Evolutionary conservation across 331 rosid genomes (phyloP).

Genomic region (Acacia pycnantha): DNA sequence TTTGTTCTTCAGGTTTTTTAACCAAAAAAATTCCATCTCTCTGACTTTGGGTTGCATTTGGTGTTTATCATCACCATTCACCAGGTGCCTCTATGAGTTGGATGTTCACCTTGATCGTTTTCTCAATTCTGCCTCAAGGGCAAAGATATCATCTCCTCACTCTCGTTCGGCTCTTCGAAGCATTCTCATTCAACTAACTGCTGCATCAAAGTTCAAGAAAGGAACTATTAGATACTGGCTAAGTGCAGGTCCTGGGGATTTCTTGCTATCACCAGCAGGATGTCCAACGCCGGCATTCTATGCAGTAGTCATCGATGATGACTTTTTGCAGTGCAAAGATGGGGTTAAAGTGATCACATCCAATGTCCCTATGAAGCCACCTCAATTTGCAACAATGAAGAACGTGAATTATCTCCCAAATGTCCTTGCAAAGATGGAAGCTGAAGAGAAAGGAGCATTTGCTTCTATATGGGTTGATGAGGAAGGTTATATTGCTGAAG

Average conservation of each 20-base stretch:
- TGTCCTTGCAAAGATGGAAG: conserved; percentile 76
- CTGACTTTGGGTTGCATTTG: neutral
- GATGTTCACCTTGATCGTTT: conserved; percentile 81
- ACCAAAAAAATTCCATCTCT: neutral
- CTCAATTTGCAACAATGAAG: conserved; percentile 71
- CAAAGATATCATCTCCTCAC: conserved; percentile 66
- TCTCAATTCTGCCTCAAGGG: conserved; percentile 75
- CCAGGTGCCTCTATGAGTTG: conserved; percentile 76
- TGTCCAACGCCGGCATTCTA: conserved; percentile 71
- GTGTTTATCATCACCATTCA: conserved; percentile 31
- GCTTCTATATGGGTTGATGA: conserved; percentile 89
- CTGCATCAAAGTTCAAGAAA: conserved; percentile 15
- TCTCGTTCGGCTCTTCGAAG: conserved; percentile 57
- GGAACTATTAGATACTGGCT: conserved; percentile 17
- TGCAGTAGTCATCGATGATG: conserved; percentile 73
- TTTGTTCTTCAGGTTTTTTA: neutral
- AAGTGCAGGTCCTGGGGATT: conserved; percentile 17
- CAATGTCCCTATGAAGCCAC: conserved; percentile 68
- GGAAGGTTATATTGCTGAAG: conserved; percentile 84
- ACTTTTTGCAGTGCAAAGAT: conserved; percentile 64
- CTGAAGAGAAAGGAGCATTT: conserved; percentile 81
- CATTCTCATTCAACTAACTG: conserved; percentile 66
- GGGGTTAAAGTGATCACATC: conserved; percentile 87
- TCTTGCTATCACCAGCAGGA: conserved; percentile 27
- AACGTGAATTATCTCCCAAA: conserved; percentile 93